A percentile compares a stretch with the other conserved stretches of the same genome.
Conservation (phyloP, 139 green algal genomes). For the Spirogloea muscicola region DNA sequence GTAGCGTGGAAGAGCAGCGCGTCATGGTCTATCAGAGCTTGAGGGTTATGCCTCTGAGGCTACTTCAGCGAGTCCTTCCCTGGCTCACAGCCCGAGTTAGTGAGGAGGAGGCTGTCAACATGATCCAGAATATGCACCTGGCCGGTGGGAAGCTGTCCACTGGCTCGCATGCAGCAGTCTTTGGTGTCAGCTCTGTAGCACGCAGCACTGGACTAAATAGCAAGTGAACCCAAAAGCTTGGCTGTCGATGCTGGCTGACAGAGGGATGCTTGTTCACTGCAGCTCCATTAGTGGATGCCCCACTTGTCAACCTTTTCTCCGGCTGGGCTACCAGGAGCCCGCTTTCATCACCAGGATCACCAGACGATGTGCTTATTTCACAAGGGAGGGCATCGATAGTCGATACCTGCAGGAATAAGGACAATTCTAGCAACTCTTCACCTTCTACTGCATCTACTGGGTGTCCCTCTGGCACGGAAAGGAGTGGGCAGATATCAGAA, state of each 20-base stretch:
- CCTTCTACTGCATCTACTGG: too few species aligned
- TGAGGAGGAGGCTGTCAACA: slow-evolving; percentile 53
- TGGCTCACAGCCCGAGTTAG: slow-evolving; percentile 69
- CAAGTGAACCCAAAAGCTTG: too few species aligned
- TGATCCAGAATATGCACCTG: slow-evolving; percentile 67
- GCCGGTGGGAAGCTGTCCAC: too few species aligned
- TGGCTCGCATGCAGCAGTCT: too few species aligned
- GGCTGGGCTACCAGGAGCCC: slow-evolving; percentile 63
- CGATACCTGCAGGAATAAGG: not conserved
- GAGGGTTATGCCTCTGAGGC: slow-evolving; percentile 84
- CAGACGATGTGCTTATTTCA: not conserved
- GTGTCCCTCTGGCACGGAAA: too few species aligned
- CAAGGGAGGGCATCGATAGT: slow-evolving; percentile 4
- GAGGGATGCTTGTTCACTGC: too few species aligned
- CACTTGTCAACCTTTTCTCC: slow-evolving; percentile 77
- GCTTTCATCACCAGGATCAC: too few species aligned
- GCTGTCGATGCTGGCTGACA: too few species aligned
- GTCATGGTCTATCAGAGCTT: slow-evolving; percentile 82
- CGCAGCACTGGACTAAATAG: too few species aligned
- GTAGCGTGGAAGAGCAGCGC: slow-evolving; percentile 76
- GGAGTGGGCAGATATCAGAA: too few species aligned
- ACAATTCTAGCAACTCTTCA: too few species aligned
- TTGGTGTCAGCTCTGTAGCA: too few species aligned
- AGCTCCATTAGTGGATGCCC: slow-evolving; percentile 54
- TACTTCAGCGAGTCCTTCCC: slow-evolving; percentile 87